phyloP scores from a whole-genome alignment of 192 early-diverging fungal species.

The Entomortierella parvispora region DNA sequence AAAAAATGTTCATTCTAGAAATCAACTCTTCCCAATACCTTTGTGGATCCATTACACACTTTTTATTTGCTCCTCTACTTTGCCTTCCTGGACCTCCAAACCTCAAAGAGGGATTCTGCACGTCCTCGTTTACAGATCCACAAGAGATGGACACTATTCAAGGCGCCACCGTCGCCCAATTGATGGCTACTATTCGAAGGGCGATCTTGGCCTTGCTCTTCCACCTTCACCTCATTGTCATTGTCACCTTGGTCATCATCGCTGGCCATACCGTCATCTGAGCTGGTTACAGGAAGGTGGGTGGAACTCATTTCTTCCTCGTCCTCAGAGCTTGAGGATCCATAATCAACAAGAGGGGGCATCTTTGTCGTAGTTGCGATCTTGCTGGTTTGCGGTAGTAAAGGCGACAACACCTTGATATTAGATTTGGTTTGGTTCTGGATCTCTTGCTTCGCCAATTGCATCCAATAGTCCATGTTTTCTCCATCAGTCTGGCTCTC shows the following conservation, averaged over 20 bases:
- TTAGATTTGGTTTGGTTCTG: neutral
- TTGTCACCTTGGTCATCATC: neutral
- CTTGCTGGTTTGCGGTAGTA: neutral
- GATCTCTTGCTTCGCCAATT: slow-evolving; percentile 11
- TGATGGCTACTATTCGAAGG: slow-evolving; percentile 3
- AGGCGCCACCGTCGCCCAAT: slow-evolving; percentile 31
- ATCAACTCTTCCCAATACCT: no score
- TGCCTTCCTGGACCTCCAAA: no score
- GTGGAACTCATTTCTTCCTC: slow-evolving; percentile 3
- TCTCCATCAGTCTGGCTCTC: neutral
- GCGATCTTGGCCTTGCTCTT: neutral
- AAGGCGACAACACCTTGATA: no score
- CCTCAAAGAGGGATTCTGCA: slow-evolving; percentile 1
- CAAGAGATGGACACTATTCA: slow-evolving; percentile 34
- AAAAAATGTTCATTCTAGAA: no score
- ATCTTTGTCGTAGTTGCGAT: neutral
- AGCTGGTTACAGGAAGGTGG: neutral
- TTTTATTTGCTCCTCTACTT: neutral
- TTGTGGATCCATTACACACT: neutral
- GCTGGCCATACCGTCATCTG: neutral
- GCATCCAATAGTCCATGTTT: slow-evolving; percentile 4
- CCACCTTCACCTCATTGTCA: neutral
- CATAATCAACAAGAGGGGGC: slow-evolving; percentile 27
- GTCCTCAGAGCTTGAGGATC: slow-evolving; percentile 24
- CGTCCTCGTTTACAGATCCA: slow-evolving; percentile 43